These are phyloP conservation scores for Rubus idaeus DNA, from an alignment of 306 rosid genomes.

Conservation along the genomic window DNA sequence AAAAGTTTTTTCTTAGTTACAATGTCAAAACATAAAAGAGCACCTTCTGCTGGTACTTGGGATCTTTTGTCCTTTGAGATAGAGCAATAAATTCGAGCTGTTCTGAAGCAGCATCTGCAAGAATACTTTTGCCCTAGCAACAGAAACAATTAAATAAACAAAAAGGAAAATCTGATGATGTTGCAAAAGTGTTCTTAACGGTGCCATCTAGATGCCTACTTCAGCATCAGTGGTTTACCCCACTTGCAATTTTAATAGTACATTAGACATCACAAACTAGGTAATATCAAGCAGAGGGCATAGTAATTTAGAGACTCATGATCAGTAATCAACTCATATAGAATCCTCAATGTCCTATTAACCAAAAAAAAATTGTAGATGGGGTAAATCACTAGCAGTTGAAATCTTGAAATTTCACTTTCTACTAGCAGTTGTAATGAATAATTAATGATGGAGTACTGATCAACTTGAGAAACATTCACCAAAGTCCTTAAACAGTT, in stretches of 20 bases:
- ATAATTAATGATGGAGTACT: background rate
- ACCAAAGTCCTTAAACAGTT: background rate
- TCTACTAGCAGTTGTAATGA: background rate
- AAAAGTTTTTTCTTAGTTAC: background rate
- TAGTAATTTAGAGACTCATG: background rate
- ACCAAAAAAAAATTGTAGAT: background rate
- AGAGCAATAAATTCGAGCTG: conserved; percentile 34
- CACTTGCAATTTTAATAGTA: background rate
- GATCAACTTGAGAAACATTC: background rate
- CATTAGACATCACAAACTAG: background rate
- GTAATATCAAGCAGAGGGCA: background rate
- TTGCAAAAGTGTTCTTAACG: background rate
- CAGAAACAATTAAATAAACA: background rate
- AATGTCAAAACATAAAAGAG: background rate
- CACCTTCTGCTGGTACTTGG: conserved; percentile 35
- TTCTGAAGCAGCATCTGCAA: conserved; percentile 32
- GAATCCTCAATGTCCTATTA: background rate
- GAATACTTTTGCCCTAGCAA: conserved; percentile 22
- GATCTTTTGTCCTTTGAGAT: conserved; percentile 29
- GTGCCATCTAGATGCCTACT: background rate
- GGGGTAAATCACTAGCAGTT: background rate
- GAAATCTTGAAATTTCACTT: background rate
- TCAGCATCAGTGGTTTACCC: background rate
- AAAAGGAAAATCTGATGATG: background rate
- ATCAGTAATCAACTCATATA: background rate